Evolutionary conservation across 129 eudicot species (phyloP), one percentile per base, ranked within the genome.

Genomic region (Gnaphalium uliginosum): DNA sequence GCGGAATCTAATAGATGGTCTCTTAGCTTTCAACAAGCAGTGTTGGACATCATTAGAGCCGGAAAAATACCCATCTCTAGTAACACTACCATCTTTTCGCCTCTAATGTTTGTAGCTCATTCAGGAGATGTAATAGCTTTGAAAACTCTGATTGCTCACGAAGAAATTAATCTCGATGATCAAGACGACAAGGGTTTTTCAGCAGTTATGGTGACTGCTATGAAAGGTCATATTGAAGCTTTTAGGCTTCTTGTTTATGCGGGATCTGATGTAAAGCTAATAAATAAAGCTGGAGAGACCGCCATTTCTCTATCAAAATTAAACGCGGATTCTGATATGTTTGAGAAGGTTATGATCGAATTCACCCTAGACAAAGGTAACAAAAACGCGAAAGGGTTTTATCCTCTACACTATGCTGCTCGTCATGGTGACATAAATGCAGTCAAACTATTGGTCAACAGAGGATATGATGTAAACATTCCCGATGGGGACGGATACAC

Each of bases 401-500:
- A 83, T 33, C 96, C 97, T 2, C 78, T 94, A 5, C 98, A 94
- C 39, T 87, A 85, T 27, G 98, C 98, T 7, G 97, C 98, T 64
- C 89, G 93, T 18, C 86, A 80, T 30, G 97, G 97, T 7, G 96
- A 94, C 70, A 14, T 76, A 65, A 87, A 82, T 1, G 92, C 97
- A 18, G 93, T 85, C 24, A 80, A 77, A 75, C 59, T 89, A 73
- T 78, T 94, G 26, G 67, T 74, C 18, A 73, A 67, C 66, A 84
- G 85, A 76, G 97, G 97, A 5, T 94, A 94, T 32, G 97, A 94
- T 54, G 86, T 94, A 24, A 87, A 94, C 54, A 76, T 86, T 58
- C 81, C 88, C 0, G 97, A 94, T 19, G 90, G 89, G 54, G 93
- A 94, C 69, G 91, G 87, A 48, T 85, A 89, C 87, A 94, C 97